Evolutionary conservation across 2,329 filamentous ascomycete species (phyloP).

Genomic region (Waltergamsia citrina): DNA sequence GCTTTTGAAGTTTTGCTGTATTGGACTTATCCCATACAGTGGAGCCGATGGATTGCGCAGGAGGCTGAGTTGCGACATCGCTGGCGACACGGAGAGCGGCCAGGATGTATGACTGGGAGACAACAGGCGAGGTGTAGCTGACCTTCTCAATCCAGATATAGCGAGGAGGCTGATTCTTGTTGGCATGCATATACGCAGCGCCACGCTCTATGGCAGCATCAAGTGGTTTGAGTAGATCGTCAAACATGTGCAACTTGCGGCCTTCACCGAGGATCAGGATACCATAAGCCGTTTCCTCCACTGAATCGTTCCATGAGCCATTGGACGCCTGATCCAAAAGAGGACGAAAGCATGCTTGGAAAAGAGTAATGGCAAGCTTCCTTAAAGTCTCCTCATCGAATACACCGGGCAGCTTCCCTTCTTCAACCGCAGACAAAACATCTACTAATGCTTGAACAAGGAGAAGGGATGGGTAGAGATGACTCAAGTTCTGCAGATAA

Average conservation of each 20-base stretch:
- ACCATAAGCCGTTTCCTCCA: conserved; percentile 8
- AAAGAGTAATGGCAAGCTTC: conserved; percentile 4
- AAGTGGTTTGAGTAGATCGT: conserved; percentile 3
- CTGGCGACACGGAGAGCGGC: conserved; percentile 6
- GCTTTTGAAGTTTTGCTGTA: neutral
- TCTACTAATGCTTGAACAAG: conserved; percentile 5
- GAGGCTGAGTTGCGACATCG: neutral
- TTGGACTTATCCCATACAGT: neutral
- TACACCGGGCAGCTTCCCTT: conserved; percentile 1
- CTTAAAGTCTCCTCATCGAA: conserved; percentile 2
- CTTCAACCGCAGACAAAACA: conserved; percentile 3
- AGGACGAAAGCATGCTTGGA: conserved; percentile 6
- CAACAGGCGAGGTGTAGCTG: conserved; percentile 5
- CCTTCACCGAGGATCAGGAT: conserved; percentile 6
- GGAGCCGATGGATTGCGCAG: neutral
- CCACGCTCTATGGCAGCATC: conserved; percentile 3
- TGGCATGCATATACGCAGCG: conserved; percentile 4
- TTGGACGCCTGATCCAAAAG: conserved; percentile 6
- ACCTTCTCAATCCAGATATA: conserved; percentile 10
- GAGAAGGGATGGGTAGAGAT: conserved; percentile 8
- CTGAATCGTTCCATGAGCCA: conserved; percentile 8
- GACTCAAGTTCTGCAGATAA: conserved; percentile 4
- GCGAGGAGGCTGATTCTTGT: neutral
- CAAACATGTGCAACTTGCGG: conserved; percentile 5
- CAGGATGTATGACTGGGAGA: conserved; percentile 7